Percentiles rank a stretch among this genome's conserved stretches.
Conservation (phyloP, 768 basidiomycete species). For the Panaeolus cyanescens region DNA sequence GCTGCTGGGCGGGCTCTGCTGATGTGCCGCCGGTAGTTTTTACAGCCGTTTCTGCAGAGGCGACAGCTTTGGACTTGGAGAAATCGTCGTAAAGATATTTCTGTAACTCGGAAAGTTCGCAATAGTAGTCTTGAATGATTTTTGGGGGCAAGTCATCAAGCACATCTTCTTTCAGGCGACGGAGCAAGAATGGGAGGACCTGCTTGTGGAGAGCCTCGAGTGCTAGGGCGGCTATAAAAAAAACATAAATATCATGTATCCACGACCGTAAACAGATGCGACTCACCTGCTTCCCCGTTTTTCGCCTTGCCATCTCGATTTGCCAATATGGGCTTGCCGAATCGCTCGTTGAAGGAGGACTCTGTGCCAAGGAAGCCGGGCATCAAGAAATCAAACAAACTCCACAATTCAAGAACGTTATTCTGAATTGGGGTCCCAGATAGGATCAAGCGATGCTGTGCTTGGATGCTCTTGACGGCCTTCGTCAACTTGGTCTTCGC, state of each 20-base stretch:
- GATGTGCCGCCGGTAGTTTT: slow-evolving; percentile 41
- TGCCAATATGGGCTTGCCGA: slow-evolving; percentile 93
- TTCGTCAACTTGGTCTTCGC: slow-evolving; percentile 97
- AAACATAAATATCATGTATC: neutral
- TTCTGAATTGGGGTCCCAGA: slow-evolving; percentile 99
- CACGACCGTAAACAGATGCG: neutral
- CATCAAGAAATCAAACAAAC: slow-evolving; percentile 98
- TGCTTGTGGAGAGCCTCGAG: slow-evolving; percentile 98
- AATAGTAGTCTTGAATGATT: slow-evolving; percentile 99
- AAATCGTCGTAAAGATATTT: slow-evolving; percentile 95
- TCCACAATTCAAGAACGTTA: slow-evolving; percentile 98
- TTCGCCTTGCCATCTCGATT: slow-evolving; percentile 95
- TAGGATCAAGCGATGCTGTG: slow-evolving; percentile 91
- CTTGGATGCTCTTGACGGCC: slow-evolving; percentile 88
- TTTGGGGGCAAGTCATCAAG: slow-evolving; percentile 95
- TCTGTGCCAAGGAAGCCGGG: slow-evolving; percentile 99
- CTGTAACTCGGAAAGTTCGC: slow-evolving; percentile 94
- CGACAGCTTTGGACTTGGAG: slow-evolving; percentile 71
- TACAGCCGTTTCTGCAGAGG: slow-evolving; percentile 66
- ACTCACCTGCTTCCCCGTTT: slow-evolving; percentile 89
- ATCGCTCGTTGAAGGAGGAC: slow-evolving; percentile 90
- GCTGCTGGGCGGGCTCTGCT: slow-evolving; percentile 61
- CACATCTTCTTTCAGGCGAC: slow-evolving; percentile 97
- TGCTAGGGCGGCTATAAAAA: slow-evolving; percentile 76
- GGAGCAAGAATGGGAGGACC: slow-evolving; percentile 96